Evolutionary conservation across 2,329 filamentous ascomycete species (phyloP).

Genomic region (Epichloe uncinata): DNA sequence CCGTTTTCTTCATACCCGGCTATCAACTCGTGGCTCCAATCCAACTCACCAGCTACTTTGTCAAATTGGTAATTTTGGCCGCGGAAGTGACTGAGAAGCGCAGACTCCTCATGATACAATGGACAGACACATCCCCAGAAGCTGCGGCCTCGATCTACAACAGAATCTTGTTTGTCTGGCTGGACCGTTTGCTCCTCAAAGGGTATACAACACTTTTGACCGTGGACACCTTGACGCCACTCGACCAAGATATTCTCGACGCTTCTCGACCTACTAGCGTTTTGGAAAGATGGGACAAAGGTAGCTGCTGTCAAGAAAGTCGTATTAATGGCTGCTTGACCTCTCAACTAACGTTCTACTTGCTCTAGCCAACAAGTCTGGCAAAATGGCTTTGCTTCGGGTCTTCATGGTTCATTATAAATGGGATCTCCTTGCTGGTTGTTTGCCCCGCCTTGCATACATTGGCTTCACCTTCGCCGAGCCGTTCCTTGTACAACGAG

Average conservation of each 20-base stretch:
- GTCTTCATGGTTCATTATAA: slow-evolving; percentile 14
- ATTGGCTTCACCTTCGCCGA: slow-evolving; percentile 28
- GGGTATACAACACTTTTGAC: background rate
- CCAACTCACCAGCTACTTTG: slow-evolving; percentile 12
- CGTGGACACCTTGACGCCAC: background rate
- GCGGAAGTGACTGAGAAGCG: slow-evolving; percentile 2
- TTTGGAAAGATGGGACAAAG: background rate
- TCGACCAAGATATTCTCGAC: slow-evolving; percentile 1
- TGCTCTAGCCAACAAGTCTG: slow-evolving; percentile 9
- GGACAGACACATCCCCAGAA: background rate
- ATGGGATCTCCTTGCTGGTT: slow-evolving; percentile 15
- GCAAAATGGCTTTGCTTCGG: slow-evolving; percentile 12
- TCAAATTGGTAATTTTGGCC: slow-evolving; percentile 17
- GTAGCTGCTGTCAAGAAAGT: background rate
- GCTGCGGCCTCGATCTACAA: background rate
- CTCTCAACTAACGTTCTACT: background rate
- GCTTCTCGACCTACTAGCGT: background rate
- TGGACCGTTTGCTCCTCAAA: background rate
- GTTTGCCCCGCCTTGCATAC: slow-evolving; percentile 23
- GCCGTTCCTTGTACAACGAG: slow-evolving; percentile 27
- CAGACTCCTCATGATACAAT: background rate
- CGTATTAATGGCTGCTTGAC: background rate
- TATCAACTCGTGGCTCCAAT: slow-evolving; percentile 12
- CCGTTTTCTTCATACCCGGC: slow-evolving; percentile 16
- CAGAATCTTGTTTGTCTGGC: slow-evolving; percentile 1